Percentiles rank a stretch among this genome's conserved stretches.
Evolutionary conservation across 306 rosid species (phyloP).

Genomic region (Carpinus fangiana): DNA sequence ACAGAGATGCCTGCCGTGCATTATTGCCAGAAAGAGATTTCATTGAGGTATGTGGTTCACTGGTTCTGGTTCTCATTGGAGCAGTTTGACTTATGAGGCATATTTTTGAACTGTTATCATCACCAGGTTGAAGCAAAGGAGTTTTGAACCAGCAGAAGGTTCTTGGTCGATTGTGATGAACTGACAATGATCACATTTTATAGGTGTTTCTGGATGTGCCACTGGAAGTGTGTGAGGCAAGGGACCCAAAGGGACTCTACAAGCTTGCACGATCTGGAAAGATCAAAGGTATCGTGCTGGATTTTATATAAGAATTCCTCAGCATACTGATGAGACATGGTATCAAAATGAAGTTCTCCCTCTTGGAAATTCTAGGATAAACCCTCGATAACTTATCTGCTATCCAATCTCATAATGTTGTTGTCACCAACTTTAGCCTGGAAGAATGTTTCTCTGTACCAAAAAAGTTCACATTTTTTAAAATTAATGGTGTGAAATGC

Average conservation of each 20-base stretch:
- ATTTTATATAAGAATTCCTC: slow-evolving; percentile 2
- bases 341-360: neutral
- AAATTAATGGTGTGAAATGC: neutral
- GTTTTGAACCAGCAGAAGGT: slow-evolving; percentile 26
- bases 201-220: slow-evolving; percentile 95
- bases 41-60: slow-evolving; percentile 75
- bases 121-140: slow-evolving; percentile 13
- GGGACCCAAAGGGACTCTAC: slow-evolving; percentile 97
- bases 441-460: neutral
- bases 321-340: no score
- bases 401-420: slow-evolving; percentile 9
- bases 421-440: neutral
- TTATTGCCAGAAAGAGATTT: slow-evolving; percentile 80
- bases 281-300: slow-evolving; percentile 62
- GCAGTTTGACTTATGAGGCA: slow-evolving; percentile 13
- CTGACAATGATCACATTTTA: slow-evolving; percentile 27
- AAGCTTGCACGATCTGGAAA: slow-evolving; percentile 93
- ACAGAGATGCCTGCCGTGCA: slow-evolving; percentile 90
- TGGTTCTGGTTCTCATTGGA: slow-evolving; percentile 19
- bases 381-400: neutral
- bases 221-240: slow-evolving; percentile 74
- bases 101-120: slow-evolving; percentile 18
- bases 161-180: slow-evolving; percentile 12
- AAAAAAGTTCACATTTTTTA: neutral
- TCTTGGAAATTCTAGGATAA: neutral